Conservation (phyloP, 768 basidiomycete species). For the Holtermanniella nyarrowii region DNA sequence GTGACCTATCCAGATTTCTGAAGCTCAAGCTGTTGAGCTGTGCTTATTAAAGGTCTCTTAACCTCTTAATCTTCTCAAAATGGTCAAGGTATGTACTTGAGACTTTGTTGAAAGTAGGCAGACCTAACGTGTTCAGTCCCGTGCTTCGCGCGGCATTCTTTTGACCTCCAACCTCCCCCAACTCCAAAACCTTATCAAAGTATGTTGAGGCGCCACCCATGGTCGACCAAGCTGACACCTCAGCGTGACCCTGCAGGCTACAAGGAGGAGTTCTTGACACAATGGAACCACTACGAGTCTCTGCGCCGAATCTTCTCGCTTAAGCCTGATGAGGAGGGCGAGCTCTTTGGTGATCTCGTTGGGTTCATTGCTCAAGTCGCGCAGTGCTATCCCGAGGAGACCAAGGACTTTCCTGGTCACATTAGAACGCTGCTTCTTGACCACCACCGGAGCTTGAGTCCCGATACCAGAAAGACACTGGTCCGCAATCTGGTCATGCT, state of each 20-base stretch:
- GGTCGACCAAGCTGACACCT: neutral
- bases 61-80: no score
- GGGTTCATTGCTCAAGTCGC: conserved; percentile 90
- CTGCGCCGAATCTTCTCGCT: conserved; percentile 73
- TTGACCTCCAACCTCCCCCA: conserved; percentile 85
- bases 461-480: conserved; percentile 72
- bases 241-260: conserved; percentile 71
- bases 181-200: conserved; percentile 90
- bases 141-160: conserved; percentile 51
- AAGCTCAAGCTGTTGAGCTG: no score
- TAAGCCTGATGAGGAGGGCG: conserved; percentile 67
- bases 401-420: conserved; percentile 71
- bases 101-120: no score
- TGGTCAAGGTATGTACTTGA: no score
- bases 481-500: conserved; percentile 88
- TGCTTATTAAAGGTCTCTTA: no score
- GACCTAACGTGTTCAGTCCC: conserved; percentile 27
- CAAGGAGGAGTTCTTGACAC: conserved; percentile 89
- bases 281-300: conserved; percentile 90
- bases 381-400: conserved; percentile 85
- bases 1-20: no score
- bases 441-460: conserved; percentile 44
- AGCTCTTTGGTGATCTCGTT: conserved; percentile 76
- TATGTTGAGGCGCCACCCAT: conserved; percentile 4
- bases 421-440: conserved; percentile 61